Evolutionary conservation across 2,329 filamentous ascomycete genomes (phyloP), one percentile per base, ranked within the genome.

Genomic region (Clarireedia monteithiana): DNA sequence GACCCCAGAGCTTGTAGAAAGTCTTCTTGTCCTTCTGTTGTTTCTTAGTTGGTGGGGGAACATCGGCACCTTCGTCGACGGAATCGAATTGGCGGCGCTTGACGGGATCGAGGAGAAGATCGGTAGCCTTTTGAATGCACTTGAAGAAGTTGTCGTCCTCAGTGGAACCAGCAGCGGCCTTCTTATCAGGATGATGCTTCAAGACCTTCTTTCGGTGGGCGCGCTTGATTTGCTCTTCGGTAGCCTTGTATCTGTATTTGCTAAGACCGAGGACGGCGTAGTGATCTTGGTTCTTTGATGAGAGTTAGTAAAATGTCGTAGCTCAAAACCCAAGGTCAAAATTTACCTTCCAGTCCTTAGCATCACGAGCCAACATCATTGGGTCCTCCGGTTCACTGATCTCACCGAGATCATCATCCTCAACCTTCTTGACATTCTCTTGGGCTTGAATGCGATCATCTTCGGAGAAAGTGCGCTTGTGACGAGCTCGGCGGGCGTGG

Each of bases 101-200:
- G 72, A 85, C 80, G 51, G 94, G 94, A 77, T 99, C 94, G 55
- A 90, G 82, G 17, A 99, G 87, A 52, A 97, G 82, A 69, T 99
- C 94, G 67, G 88, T 92, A 57, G 94, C 94, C 75, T 96, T 96
- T 73, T 99, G 95, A 73, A 99, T 99, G 75, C 95, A 99, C 82
- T 99, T 99, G 87, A 99, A 99, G 81, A 99, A 99, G 73, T 88
- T 89, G 74, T 99, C 94, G 74, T 96, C 92, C 68, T 97, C 91
- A 65, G 83, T 82, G 67, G 83, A 82, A 60, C 94, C 94, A 48
- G 86, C 82, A 27, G 94, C 94, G 15, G 95, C 94, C 78, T 95
- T 95, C 86, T 99, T 99, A 74, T 99, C 94, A 60, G 94, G 94
- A 75, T 99, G 94, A 74, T 99, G 94, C 77, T 91, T 92, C 64